Percentiles rank a stretch among this genome's conserved stretches.
These are phyloP conservation scores for Cardamine chenopodiifolia DNA, from an alignment of 345 rosid species.

Conservation along the genomic window DNA sequence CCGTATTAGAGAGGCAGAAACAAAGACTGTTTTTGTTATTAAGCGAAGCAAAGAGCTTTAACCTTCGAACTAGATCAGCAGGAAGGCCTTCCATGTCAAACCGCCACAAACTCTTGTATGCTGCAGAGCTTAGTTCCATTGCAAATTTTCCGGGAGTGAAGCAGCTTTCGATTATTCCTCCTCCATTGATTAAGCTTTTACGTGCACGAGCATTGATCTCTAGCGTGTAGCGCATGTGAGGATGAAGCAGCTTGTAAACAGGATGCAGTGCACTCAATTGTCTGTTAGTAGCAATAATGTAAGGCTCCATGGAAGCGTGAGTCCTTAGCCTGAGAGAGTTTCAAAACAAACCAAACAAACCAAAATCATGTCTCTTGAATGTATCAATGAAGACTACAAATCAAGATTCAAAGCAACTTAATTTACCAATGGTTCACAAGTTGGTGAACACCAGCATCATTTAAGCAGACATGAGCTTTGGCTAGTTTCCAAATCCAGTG, in stretches of 20 bases:
- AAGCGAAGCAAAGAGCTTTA: background rate
- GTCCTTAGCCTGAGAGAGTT: constrained; percentile 71
- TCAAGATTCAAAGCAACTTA: constrained; percentile 3
- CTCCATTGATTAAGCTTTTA: constrained; percentile 86
- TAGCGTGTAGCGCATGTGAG: constrained; percentile 91
- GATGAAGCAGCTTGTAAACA: constrained; percentile 76
- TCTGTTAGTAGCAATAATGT: constrained; percentile 82
- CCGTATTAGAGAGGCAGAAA: background rate
- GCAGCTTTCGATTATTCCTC: constrained; percentile 86
- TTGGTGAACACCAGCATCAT: constrained; percentile 92
- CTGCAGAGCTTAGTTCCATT: constrained; percentile 94
- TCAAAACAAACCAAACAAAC: background rate
- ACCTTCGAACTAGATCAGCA: constrained; percentile 92
- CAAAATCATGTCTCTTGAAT: background rate
- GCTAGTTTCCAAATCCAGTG: constrained; percentile 97
- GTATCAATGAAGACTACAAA: background rate
- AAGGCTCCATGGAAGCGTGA: constrained; percentile 93
- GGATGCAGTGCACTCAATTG: constrained; percentile 93
- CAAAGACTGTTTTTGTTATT: background rate
- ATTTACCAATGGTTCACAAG: constrained; percentile 90
- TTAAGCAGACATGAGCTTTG: constrained; percentile 89
- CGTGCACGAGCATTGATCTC: constrained; percentile 93
- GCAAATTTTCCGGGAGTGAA: constrained; percentile 77
- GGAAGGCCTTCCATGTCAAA: constrained; percentile 96
- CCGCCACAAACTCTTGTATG: constrained; percentile 75